phyloP scores from a whole-genome alignment of 208 protist genomes.

The Leishmania amazonensis region DNA sequence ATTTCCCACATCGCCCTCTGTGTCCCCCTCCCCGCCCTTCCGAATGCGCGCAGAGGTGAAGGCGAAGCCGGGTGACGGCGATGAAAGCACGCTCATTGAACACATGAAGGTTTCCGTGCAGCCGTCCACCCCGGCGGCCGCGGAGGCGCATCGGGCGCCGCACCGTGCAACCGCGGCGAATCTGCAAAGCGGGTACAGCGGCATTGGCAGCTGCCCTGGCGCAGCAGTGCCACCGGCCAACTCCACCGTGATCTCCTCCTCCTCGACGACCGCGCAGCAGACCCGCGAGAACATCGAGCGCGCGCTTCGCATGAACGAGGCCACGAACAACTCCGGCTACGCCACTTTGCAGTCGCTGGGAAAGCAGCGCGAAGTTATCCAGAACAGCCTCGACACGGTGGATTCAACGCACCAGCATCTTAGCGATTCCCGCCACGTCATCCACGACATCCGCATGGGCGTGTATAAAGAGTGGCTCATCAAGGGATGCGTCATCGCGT shows the following conservation, averaged over 20 bases:
- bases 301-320: constrained; percentile 58
- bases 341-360: constrained; percentile 67
- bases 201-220: constrained; percentile 11
- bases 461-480: constrained; percentile 82
- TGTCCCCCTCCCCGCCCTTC: background rate
- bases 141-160: background rate
- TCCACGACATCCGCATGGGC: constrained; percentile 67
- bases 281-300: constrained; percentile 67
- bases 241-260: constrained; percentile 5
- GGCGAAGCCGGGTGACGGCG: background rate
- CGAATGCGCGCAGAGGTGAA: background rate
- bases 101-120: constrained; percentile 53
- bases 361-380: constrained; percentile 71
- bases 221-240: constrained; percentile 13
- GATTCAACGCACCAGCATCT: constrained; percentile 56
- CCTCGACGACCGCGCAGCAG: constrained; percentile 31
- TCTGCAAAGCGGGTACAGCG: constrained; percentile 28
- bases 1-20: background rate
- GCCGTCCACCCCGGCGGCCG: background rate
- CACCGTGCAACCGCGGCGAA: background rate
- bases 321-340: constrained; percentile 71
- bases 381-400: constrained; percentile 53
- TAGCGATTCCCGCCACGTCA: constrained; percentile 49
- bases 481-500: constrained; percentile 56
- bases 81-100: constrained; percentile 41